A percentile compares a stretch with the other conserved stretches of the same genome.
These are phyloP conservation scores for Hyparrhenia diplandra DNA, from an alignment of 176 grass and related monocot species.

Conservation along the genomic window DNA sequence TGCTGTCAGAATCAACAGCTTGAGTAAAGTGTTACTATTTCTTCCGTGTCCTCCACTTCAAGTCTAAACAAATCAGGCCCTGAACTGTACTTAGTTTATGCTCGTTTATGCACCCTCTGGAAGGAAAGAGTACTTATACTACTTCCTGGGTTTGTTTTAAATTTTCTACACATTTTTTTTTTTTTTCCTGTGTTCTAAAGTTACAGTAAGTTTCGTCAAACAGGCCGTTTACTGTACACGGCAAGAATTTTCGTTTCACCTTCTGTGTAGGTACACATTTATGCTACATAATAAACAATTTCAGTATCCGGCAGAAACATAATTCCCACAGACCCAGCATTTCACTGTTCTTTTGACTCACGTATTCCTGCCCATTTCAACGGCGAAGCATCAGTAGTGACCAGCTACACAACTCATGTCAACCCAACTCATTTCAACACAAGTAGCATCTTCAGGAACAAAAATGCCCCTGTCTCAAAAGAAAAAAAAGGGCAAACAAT, in stretches of 20 bases:
- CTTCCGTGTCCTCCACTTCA: too few species aligned
- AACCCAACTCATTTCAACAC: background rate
- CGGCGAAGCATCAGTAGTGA: background rate
- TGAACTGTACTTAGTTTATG: slow-evolving; percentile 20
- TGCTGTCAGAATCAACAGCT: background rate
- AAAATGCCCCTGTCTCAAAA: background rate
- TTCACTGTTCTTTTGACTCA: background rate
- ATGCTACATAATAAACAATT: too few species aligned
- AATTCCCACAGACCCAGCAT: background rate
- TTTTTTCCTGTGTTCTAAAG: too few species aligned
- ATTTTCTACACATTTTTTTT: too few species aligned
- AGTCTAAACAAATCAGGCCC: background rate
- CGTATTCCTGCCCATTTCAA: background rate
- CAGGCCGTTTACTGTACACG: too few species aligned
- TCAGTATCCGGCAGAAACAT: background rate
- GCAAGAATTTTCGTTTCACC: too few species aligned
- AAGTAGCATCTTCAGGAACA: background rate
- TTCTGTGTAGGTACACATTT: too few species aligned
- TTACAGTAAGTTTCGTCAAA: too few species aligned
- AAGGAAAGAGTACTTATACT: too few species aligned
- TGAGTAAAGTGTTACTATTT: too few species aligned
- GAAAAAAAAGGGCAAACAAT: background rate
- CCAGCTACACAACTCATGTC: background rate
- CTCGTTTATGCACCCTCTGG: too few species aligned
- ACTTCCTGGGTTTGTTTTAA: too few species aligned